Evolutionary conservation across 2,329 filamentous ascomycete genomes (phyloP).

Genomic region (Pezicula radicicola): DNA sequence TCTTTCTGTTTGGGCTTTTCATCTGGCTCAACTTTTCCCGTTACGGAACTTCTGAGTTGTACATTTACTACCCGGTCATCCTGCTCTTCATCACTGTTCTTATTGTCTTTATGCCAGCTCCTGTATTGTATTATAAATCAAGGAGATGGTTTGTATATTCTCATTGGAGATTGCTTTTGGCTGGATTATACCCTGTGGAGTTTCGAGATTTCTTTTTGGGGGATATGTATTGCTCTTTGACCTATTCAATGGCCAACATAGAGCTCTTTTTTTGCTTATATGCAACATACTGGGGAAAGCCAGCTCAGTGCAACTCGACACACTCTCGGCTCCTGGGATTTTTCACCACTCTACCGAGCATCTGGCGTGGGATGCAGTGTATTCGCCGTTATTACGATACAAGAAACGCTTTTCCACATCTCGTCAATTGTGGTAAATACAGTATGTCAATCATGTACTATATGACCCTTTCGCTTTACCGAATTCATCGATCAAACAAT

Average conservation of each 20-base stretch:
- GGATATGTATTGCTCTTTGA: slow-evolving; percentile 95
- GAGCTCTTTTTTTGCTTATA: slow-evolving; percentile 96
- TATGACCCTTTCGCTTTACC: slow-evolving; percentile 76
- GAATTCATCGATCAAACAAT: slow-evolving; percentile 58
- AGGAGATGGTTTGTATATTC: slow-evolving; percentile 86
- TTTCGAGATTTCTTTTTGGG: slow-evolving; percentile 97
- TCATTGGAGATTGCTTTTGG: slow-evolving; percentile 82
- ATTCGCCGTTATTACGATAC: slow-evolving; percentile 87
- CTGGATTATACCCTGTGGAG: slow-evolving; percentile 88
- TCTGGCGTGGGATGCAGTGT: slow-evolving; percentile 91
- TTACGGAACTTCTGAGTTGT: slow-evolving; percentile 65
- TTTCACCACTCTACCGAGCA: slow-evolving; percentile 75
- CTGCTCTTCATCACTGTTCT: slow-evolving; percentile 66
- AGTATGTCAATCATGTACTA: slow-evolving; percentile 78
- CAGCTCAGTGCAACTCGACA: slow-evolving; percentile 77
- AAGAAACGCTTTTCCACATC: slow-evolving; percentile 82
- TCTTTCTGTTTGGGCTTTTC: slow-evolving; percentile 73
- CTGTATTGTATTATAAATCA: slow-evolving; percentile 70
- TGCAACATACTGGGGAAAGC: slow-evolving; percentile 70
- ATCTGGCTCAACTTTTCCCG: slow-evolving; percentile 87
- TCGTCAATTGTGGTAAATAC: slow-evolving; percentile 93
- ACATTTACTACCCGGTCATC: slow-evolving; percentile 82
- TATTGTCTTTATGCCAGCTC: slow-evolving; percentile 74
- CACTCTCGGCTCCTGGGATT: slow-evolving; percentile 85
- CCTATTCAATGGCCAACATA: slow-evolving; percentile 88